These are phyloP conservation scores for Pseudocercospora eumusae DNA, from an alignment of 2,329 filamentous ascomycete species.

Conservation along the genomic window DNA sequence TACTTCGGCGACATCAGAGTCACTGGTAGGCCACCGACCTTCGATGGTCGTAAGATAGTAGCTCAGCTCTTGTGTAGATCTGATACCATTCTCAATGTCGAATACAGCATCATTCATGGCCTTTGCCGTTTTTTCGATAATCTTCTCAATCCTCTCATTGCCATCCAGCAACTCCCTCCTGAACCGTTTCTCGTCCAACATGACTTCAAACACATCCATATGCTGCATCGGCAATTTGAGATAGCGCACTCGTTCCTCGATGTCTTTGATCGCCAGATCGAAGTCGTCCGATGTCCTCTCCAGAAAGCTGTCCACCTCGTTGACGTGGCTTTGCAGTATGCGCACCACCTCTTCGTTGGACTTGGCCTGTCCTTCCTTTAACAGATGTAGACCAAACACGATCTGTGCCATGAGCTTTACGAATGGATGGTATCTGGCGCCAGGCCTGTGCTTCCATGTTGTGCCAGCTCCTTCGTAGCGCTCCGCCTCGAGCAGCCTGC, in stretches of 20 bases:
- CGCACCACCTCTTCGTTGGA: constrained; percentile 83
- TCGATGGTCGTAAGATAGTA: constrained; percentile 68
- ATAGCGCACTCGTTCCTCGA: constrained; percentile 76
- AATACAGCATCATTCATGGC: constrained; percentile 75
- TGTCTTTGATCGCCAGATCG: constrained; percentile 72
- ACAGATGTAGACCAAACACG: constrained; percentile 85
- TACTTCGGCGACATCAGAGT: constrained; percentile 67
- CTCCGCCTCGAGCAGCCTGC: constrained; percentile 66
- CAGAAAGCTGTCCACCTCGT: constrained; percentile 89
- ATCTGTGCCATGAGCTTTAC: constrained; percentile 91
- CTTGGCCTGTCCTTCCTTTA: constrained; percentile 82
- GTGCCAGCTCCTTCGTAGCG: constrained; percentile 70
- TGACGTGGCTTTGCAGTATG: constrained; percentile 88
- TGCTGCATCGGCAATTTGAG: constrained; percentile 83
- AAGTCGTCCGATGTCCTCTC: constrained; percentile 85
- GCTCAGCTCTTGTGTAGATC: constrained; percentile 73
- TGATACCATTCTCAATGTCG: constrained; percentile 76
- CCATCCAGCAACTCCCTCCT: constrained; percentile 79
- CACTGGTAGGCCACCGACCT: constrained; percentile 56
- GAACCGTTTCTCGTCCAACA: constrained; percentile 82
- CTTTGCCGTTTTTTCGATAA: constrained; percentile 74
- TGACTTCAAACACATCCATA: constrained; percentile 76
- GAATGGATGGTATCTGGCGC: constrained; percentile 80
- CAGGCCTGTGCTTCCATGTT: constrained; percentile 73
- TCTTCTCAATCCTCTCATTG: constrained; percentile 88